phyloP scores from a whole-genome alignment of 1,284 basidiomycete species.

The Trametes hirsuta region DNA sequence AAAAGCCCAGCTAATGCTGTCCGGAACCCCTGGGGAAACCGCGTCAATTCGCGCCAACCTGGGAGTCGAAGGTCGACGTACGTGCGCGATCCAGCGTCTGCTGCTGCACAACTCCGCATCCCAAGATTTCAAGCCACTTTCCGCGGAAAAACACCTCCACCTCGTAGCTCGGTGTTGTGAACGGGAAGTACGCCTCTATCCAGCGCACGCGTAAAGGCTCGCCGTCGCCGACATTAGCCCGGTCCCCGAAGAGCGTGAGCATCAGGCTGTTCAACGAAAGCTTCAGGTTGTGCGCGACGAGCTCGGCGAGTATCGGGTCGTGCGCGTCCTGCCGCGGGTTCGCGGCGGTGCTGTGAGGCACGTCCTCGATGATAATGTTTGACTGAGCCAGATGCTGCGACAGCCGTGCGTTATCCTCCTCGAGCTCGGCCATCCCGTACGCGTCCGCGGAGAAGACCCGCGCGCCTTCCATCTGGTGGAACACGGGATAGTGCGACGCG shows the following conservation, averaged over 20 bases:
- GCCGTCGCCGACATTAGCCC: constrained; percentile 47
- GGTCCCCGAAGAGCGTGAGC: constrained; percentile 78
- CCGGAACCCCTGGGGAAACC: constrained; percentile 59
- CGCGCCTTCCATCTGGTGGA: constrained; percentile 99
- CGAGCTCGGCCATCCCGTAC: constrained; percentile 58
- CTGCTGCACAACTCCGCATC: constrained; percentile 92
- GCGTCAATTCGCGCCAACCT: neutral
- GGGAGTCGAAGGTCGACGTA: constrained; percentile 43
- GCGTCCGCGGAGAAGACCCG: constrained; percentile 69
- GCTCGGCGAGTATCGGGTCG: constrained; percentile 68
- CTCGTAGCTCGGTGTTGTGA: constrained; percentile 97
- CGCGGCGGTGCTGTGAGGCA: constrained; percentile 69
- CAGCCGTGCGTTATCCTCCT: constrained; percentile 68
- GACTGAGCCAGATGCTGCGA: constrained; percentile 62
- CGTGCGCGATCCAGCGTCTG: constrained; percentile 87
- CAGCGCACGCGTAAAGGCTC: constrained; percentile 88
- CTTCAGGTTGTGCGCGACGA: constrained; percentile 88
- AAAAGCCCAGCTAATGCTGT: constrained; percentile 97
- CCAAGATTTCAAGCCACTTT: constrained; percentile 97
- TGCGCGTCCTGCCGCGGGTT: constrained; percentile 87
- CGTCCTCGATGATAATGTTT: constrained; percentile 87
- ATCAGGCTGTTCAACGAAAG: constrained; percentile 90
- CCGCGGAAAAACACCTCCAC: constrained; percentile 97
- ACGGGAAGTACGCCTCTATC: constrained; percentile 99
- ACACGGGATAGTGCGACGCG: constrained; percentile 95